phyloP scores from a whole-genome alignment of 495 filamentous ascomycete genomes.

The Penicillium parvum region DNA sequence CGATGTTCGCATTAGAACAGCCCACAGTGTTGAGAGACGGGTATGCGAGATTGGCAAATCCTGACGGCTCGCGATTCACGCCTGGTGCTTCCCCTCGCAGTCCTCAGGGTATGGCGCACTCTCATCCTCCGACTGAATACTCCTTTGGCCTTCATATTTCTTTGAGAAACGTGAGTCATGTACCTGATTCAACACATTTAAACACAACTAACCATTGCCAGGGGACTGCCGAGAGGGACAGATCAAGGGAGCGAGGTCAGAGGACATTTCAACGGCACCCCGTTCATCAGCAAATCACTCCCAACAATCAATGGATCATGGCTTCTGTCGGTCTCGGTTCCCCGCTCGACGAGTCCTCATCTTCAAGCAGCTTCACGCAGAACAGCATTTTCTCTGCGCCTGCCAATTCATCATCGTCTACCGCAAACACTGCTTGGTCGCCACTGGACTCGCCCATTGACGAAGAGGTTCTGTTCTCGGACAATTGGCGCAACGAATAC shows the following conservation, averaged over 20 bases:
- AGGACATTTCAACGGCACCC: not conserved
- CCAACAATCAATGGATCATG: not conserved
- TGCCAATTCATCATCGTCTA: slow-evolving; percentile 17
- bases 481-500: slow-evolving; percentile 25
- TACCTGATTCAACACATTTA: not conserved
- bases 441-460: slow-evolving; percentile 25
- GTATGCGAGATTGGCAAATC: not conserved
- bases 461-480: slow-evolving; percentile 23
- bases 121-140: not conserved
- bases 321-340: not conserved
- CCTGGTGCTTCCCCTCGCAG: not conserved
- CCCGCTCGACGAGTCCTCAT: slow-evolving; percentile 1
- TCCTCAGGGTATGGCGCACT: not conserved
- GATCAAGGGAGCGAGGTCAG: not conserved
- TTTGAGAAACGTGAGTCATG: slow-evolving; percentile 10
- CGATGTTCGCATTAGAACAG: too few species aligned
- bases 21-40: too few species aligned
- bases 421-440: slow-evolving; percentile 18
- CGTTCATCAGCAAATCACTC: not conserved
- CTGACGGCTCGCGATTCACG: not conserved
- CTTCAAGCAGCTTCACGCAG: slow-evolving; percentile 1
- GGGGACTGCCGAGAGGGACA: not conserved
- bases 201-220: not conserved
- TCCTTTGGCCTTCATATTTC: slow-evolving; percentile 21
- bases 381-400: slow-evolving; percentile 8